phyloP scores from a whole-genome alignment of 176 grass and related monocot species.

The Tuctoria greenei region DNA sequence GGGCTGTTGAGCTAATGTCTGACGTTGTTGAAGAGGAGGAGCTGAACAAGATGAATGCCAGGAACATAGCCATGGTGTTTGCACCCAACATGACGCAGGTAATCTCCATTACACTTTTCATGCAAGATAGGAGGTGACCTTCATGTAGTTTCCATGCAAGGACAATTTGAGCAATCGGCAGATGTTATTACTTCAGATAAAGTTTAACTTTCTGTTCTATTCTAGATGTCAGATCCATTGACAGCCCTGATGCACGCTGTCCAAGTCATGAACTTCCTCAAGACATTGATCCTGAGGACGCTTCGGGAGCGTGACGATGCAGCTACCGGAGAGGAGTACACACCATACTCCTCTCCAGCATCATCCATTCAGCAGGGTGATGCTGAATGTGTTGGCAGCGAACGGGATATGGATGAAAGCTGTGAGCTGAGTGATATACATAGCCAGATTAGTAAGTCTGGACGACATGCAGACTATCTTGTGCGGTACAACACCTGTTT shows the following conservation, averaged over 20 bases:
- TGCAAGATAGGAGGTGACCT: neutral
- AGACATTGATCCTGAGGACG: constrained; percentile 81
- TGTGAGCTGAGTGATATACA: constrained; percentile 54
- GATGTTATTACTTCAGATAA: neutral
- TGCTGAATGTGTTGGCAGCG: constrained; percentile 39
- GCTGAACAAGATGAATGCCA: constrained; percentile 92
- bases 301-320: constrained; percentile 70
- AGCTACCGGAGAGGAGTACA: constrained; percentile 49
- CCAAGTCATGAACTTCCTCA: constrained; percentile 99
- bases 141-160: neutral
- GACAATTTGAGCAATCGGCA: neutral
- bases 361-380: constrained; percentile 33
- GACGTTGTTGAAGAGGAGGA: constrained; percentile 91
- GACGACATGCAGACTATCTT: constrained; percentile 42
- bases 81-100: constrained; percentile 99
- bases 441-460: constrained; percentile 46
- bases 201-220: constrained; percentile 34
- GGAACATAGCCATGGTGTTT: constrained; percentile 96
- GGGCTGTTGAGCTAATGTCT: constrained; percentile 87
- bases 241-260: constrained; percentile 95
- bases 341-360: constrained; percentile 63
- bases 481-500: constrained; percentile 60
- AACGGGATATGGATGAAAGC: constrained; percentile 48
- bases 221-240: constrained; percentile 97
- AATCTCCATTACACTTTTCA: constrained; percentile 11